Conservation (phyloP, 2,329 filamentous ascomycete genomes). For the Diaporthe capsici region DNA sequence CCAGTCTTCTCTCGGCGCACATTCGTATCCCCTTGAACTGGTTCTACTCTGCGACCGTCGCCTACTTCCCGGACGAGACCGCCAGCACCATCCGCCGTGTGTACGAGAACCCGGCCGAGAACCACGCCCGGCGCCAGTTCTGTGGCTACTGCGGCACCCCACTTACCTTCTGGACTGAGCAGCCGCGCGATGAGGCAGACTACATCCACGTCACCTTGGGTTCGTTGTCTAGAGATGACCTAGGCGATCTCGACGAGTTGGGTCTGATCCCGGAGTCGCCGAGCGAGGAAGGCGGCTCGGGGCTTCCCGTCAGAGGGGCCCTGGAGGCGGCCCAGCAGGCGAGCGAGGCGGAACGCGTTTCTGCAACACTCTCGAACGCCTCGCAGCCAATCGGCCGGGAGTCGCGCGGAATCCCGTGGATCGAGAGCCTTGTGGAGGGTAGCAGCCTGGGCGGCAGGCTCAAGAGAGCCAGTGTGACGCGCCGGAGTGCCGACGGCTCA, state of each 20-base stretch:
- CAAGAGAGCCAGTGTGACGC: conserved; percentile 69
- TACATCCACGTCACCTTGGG: conserved; percentile 88
- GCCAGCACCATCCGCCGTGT: conserved; percentile 75
- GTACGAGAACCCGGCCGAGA: conserved; percentile 73
- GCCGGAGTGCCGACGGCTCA: conserved; percentile 72
- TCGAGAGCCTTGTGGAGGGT: conserved; percentile 84
- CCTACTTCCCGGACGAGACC: conserved; percentile 85
- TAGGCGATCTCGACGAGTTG: conserved; percentile 80
- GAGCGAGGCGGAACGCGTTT: conserved; percentile 48
- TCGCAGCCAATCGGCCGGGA: conserved; percentile 61
- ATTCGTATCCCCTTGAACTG: conserved; percentile 85
- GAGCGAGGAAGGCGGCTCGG: conserved; percentile 46
- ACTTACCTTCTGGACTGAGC: conserved; percentile 86
- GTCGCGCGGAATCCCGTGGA: conserved; percentile 85
- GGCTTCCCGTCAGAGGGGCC: conserved; percentile 47
- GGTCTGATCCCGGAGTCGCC: conserved; percentile 73
- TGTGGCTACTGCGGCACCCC: conserved; percentile 94
- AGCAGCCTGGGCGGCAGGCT: conserved; percentile 79
- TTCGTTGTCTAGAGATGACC: conserved; percentile 78
- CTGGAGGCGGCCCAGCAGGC: conserved; percentile 47
- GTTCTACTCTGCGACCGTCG: conserved; percentile 82
- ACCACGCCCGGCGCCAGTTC: conserved; percentile 79
- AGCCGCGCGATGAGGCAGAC: conserved; percentile 77
- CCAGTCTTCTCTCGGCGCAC: conserved; percentile 82
- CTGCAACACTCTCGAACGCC: conserved; percentile 9